Evolutionary conservation across 164 flowering plant species (phyloP), one percentile per base, ranked within the genome.

Genomic region (Macadamia tetraphylla): DNA sequence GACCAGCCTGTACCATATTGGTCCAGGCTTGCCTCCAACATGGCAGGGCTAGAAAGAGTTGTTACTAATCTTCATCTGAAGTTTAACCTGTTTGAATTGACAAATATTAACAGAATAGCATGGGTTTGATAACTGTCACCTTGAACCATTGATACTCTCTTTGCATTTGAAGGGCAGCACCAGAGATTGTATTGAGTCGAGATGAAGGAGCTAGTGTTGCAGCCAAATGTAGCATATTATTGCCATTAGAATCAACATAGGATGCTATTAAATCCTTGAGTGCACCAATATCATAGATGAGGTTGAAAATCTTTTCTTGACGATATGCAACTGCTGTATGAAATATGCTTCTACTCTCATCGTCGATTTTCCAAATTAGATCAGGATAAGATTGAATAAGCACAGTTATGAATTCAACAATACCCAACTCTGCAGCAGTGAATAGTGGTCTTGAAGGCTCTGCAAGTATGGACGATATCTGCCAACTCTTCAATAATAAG

Each of bases 311-410:
- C 18, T 65, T 52, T 44, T 63, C 71, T 17, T 73, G 76, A 29
- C 72, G 76, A 23, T 70, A 18, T 0, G 13, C 29, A 53, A 73
- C 71, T 17, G 76, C 74, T 3, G 67, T 29, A 14, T 73, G 76
- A 60, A 70, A 77, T 53, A 77, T 70, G 66, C 65, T 73, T 11
- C 31, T 23, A 9, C 30, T 29, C 0, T 70, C 10, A 0, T 58
- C 48, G 49, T 72, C 65, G 3, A 66, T 65, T 48, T 66, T 63
- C 67, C 67, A 69, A 32, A 76, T 42, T 14, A 76, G 55, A 66
- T 76, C 75, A 15, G 79, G 79, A 63, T 69, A 72, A 4, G 61
- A 62, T 3, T 60, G 56, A n/a, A 69, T 62, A 4, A 76, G 63
- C 29, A 35, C 59, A 3, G 31, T 57, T 31, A 75, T 12, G 30